These are phyloP conservation scores for Friedmanniomyces endolithicus DNA, from an alignment of 495 filamentous ascomycete genomes.

Conservation along the genomic window DNA sequence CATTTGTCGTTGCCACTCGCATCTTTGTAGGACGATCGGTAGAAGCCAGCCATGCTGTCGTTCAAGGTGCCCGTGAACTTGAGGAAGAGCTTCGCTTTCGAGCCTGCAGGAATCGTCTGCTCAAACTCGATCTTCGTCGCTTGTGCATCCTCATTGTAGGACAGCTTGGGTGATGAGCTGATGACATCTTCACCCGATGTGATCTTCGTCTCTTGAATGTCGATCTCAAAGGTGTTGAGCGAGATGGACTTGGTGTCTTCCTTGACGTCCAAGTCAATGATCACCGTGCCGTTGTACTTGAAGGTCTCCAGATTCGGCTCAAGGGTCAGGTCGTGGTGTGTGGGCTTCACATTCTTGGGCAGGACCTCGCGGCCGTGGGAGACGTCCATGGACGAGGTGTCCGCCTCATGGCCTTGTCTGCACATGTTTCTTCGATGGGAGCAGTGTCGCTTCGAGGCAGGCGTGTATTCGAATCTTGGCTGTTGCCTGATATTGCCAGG, in stretches of 20 bases:
- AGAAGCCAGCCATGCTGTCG: slow-evolving; percentile 75
- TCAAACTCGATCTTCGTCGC: slow-evolving; percentile 52
- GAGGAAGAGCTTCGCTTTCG: slow-evolving; percentile 51
- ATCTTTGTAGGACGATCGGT: slow-evolving; percentile 62
- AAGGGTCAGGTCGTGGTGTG: slow-evolving; percentile 59
- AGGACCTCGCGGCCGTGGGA: slow-evolving; percentile 48
- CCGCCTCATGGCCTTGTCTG: slow-evolving; percentile 24
- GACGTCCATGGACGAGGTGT: slow-evolving; percentile 34
- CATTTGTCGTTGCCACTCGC: slow-evolving; percentile 48
- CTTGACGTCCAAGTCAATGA: slow-evolving; percentile 66
- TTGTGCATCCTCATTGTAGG: slow-evolving; percentile 52
- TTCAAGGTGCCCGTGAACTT: slow-evolving; percentile 58
- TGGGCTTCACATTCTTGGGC: slow-evolving; percentile 56
- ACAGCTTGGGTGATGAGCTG: slow-evolving; percentile 41
- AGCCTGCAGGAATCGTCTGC: slow-evolving; percentile 44
- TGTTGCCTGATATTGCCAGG: neutral
- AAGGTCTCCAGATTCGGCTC: slow-evolving; percentile 62
- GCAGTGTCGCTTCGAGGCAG: slow-evolving; percentile 24
- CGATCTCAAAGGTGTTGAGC: slow-evolving; percentile 75
- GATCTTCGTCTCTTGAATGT: slow-evolving; percentile 66
- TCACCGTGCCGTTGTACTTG: slow-evolving; percentile 55
- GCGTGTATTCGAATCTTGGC: neutral
- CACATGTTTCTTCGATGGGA: slow-evolving; percentile 36
- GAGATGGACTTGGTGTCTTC: slow-evolving; percentile 79
- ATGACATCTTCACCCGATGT: slow-evolving; percentile 42